These are phyloP conservation scores for Amphirosellinia nigrospora DNA, from an alignment of 495 filamentous ascomycete genomes.

Conservation along the genomic window DNA sequence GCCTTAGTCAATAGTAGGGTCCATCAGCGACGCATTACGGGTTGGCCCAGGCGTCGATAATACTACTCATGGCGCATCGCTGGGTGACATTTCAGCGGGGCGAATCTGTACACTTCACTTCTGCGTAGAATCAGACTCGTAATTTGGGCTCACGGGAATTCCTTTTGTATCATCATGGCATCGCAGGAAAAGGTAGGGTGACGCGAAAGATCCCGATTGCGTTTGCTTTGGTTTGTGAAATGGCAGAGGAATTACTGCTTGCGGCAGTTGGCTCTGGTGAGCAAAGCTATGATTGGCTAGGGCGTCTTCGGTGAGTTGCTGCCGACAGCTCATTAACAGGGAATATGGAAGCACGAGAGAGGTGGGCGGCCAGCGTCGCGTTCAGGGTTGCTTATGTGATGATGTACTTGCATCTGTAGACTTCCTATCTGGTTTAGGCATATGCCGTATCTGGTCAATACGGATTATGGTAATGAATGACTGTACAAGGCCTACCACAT, in stretches of 20 bases:
- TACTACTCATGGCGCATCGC: background rate
- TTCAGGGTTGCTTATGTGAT: background rate
- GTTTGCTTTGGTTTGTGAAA: background rate
- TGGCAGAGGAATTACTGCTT: constrained; percentile 33
- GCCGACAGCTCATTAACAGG: background rate
- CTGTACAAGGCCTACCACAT: background rate
- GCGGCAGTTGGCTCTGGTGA: constrained; percentile 22
- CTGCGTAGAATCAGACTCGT: background rate
- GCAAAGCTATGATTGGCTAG: constrained; percentile 31
- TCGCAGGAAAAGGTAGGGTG: background rate
- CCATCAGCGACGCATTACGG: background rate
- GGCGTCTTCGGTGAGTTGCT: background rate
- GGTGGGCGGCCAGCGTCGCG: background rate
- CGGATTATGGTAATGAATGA: background rate
- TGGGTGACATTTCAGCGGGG: background rate
- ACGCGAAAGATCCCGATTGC: background rate
- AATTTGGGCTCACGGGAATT: background rate
- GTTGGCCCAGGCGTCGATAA: background rate
- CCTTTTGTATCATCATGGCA: background rate
- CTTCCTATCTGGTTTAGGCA: background rate
- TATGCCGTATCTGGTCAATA: background rate
- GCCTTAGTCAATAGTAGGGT: background rate
- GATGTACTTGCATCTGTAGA: constrained; percentile 3
- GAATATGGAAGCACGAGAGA: background rate
- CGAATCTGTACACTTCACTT: background rate